Conservation (phyloP, 78 protist species). For the Dictyostelium capitatum region DNA sequence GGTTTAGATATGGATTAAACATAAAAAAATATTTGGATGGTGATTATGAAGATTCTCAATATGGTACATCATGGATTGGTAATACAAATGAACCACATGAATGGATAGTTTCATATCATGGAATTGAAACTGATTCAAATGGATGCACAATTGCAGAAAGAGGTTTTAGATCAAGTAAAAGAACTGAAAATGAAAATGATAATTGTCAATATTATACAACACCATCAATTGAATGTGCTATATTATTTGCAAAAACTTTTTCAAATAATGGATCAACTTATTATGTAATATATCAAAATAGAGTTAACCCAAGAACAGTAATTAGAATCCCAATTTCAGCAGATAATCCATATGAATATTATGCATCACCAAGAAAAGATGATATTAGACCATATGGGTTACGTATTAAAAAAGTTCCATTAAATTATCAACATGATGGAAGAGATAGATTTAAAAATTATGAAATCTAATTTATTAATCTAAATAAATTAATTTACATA, state of each 20-base stretch:
- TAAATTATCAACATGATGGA: too few relatives aligned
- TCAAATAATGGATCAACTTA: neutral
- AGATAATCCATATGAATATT: too few relatives aligned
- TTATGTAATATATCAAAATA: neutral
- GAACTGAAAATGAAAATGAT: neutral
- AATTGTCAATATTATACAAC: neutral
- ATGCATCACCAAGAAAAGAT: neutral
- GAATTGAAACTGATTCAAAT: neutral
- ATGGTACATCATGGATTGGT: neutral
- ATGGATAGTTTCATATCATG: conserved; percentile 11
- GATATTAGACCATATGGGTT: conserved; percentile 13
- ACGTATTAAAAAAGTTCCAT: neutral
- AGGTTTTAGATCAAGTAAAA: neutral
- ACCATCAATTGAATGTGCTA: neutral
- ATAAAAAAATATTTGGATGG: neutral
- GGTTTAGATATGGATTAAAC: conserved; percentile 2
- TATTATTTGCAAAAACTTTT: neutral
- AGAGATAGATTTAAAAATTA: too few relatives aligned
- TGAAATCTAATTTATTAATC: too few relatives aligned
- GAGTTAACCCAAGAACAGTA: conserved; percentile 5
- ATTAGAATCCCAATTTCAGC: neutral
- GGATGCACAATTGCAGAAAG: neutral
- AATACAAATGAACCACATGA: neutral
- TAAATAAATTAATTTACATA: too few relatives aligned
- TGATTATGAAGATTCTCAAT: too few relatives aligned